These are phyloP conservation scores for Rhynchosporium graminicola DNA, from an alignment of 2,329 filamentous ascomycete species.

Conservation along the genomic window DNA sequence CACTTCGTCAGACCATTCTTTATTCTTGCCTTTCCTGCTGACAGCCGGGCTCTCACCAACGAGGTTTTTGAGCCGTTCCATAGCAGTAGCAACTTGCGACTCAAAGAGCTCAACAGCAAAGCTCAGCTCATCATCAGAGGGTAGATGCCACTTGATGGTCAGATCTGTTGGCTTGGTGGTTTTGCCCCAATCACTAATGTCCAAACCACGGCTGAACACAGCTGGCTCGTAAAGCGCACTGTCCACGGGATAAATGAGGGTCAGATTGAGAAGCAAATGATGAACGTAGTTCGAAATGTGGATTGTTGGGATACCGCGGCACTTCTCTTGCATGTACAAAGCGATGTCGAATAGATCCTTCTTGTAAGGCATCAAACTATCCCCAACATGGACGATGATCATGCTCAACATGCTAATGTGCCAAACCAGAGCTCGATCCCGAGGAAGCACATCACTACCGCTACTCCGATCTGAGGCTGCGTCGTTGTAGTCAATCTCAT, in stretches of 20 bases:
- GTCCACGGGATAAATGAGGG: constrained; percentile 90
- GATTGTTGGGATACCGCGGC: constrained; percentile 88
- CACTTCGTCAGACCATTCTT: constrained; percentile 98
- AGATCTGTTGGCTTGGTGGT: constrained; percentile 73
- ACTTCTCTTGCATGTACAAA: constrained; percentile 94
- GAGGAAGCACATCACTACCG: constrained; percentile 87
- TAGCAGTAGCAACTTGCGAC: constrained; percentile 75
- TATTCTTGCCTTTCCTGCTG: constrained; percentile 91
- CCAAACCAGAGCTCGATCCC: constrained; percentile 93
- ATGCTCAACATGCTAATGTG: constrained; percentile 96
- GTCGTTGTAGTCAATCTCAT: constrained; percentile 95
- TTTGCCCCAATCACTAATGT: constrained; percentile 81
- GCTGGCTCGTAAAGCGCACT: constrained; percentile 84
- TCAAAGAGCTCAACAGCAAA: constrained; percentile 91
- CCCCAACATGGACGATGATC: constrained; percentile 94
- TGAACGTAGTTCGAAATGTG: constrained; percentile 98
- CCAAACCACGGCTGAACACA: constrained; percentile 68
- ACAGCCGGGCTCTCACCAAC: constrained; percentile 80
- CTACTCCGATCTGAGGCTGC: constrained; percentile 93
- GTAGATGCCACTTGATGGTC: constrained; percentile 88
- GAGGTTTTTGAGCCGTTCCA: constrained; percentile 73
- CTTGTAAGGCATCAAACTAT: constrained; percentile 85
- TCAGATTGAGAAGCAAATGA: constrained; percentile 90
- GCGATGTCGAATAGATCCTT: constrained; percentile 88
- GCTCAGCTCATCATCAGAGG: constrained; percentile 74